A percentile compares a stretch with the other conserved stretches of the same genome.
Evolutionary conservation across 148 eudicot genomes (phyloP).

Genomic region (Nepenthes mirabilis): DNA sequence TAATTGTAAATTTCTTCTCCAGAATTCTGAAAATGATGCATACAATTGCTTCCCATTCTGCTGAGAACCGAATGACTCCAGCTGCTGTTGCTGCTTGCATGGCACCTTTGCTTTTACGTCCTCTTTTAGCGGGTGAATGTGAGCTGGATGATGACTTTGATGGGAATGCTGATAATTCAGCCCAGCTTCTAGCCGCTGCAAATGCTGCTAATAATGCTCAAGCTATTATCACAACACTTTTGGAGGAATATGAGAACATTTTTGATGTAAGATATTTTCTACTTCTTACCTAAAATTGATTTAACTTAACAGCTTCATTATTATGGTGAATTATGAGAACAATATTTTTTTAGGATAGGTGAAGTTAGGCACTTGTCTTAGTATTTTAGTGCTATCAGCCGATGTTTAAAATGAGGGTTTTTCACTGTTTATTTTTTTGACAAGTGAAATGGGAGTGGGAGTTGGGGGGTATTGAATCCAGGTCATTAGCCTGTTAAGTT

Average conservation of each 20-base stretch:
- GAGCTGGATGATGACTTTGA: slow-evolving; percentile 69
- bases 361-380: no score
- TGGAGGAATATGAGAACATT: slow-evolving; percentile 83
- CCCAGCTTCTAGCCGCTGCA: slow-evolving; percentile 95
- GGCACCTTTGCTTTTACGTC: slow-evolving; percentile 96
- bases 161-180: slow-evolving; percentile 78
- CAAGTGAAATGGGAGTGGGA: no score
- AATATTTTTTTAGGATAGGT: no score
- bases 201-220: slow-evolving; percentile 99
- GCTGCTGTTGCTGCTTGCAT: slow-evolving; percentile 98
- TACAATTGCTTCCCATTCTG: slow-evolving; percentile 53
- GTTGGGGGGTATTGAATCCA: no score
- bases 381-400: no score
- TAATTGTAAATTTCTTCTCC: slow-evolving; percentile 4
- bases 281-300: not conserved
- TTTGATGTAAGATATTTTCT: slow-evolving; percentile 61
- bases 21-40: slow-evolving; percentile 94
- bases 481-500: no score
- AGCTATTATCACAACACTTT: slow-evolving; percentile 69
- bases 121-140: slow-evolving; percentile 93
- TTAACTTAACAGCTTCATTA: no score
- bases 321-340: no score
- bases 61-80: slow-evolving; percentile 72
- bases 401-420: no score
- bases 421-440: no score